Evolutionary conservation across 1,284 basidiomycete genomes (phyloP).

Genomic region (Erythrobasidium hasegawianum): DNA sequence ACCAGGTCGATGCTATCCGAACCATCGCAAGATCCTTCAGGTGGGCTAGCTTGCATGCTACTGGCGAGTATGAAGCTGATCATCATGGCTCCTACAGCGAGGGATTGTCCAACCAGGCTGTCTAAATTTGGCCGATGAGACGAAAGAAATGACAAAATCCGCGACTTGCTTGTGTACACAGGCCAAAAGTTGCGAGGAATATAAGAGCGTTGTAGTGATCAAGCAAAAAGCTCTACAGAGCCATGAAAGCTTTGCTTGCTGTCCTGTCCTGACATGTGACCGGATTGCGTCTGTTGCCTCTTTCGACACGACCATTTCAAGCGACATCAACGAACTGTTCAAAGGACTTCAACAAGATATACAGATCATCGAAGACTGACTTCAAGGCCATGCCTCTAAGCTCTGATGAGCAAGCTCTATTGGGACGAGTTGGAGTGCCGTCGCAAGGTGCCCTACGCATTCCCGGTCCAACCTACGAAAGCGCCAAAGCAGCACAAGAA

Average conservation of each 20-base stretch:
- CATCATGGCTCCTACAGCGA: background rate
- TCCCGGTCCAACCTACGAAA: conserved; percentile 29
- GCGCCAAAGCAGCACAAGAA: conserved; percentile 6
- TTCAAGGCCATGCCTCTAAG: conserved; percentile 1
- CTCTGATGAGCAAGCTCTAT: conserved; percentile 16
- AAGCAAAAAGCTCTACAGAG: background rate
- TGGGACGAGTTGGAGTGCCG: conserved; percentile 27
- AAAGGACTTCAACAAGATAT: background rate
- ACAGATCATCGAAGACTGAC: background rate
- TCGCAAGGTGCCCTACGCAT: conserved; percentile 24
- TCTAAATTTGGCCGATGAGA: conserved; percentile 6
- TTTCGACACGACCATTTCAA: background rate
- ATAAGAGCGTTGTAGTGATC: background rate
- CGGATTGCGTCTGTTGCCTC: no score
- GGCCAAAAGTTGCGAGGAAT: background rate
- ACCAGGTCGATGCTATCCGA: conserved; percentile 23
- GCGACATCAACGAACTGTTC: background rate
- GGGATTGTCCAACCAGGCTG: conserved; percentile 29
- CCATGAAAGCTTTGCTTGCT: background rate
- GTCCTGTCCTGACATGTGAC: background rate
- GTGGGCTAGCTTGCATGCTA: background rate
- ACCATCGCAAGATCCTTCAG: conserved; percentile 24
- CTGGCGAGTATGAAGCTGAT: background rate
- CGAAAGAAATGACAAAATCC: background rate
- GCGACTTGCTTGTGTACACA: no score